Percentiles rank a stretch among this genome's conserved stretches.
Evolutionary conservation across 768 basidiomycete species (phyloP).

Genomic region (Pleurotus eryngii): DNA sequence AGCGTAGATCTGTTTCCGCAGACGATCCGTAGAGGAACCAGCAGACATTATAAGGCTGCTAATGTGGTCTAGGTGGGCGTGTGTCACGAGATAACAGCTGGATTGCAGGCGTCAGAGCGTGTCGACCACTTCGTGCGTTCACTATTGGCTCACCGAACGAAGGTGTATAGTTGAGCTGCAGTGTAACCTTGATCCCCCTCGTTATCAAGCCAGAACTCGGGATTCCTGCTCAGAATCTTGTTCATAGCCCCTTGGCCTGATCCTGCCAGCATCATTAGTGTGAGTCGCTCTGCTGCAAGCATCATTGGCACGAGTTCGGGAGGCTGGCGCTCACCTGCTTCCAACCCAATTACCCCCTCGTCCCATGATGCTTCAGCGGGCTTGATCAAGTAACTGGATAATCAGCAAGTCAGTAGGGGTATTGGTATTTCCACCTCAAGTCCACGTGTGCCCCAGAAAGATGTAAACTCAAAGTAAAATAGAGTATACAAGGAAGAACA

Average conservation of each 20-base stretch:
- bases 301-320: too few relatives aligned
- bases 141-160: slow-evolving; percentile 37
- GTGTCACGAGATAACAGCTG: slow-evolving; percentile 84
- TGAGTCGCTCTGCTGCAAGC: too few relatives aligned
- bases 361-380: slow-evolving; percentile 62
- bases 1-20: slow-evolving; percentile 62
- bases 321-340: slow-evolving; percentile 64
- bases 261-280: slow-evolving; percentile 45
- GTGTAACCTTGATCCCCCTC: slow-evolving; percentile 23
- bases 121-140: background rate
- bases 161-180: slow-evolving; percentile 53
- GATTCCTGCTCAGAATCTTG: slow-evolving; percentile 53
- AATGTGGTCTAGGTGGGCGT: slow-evolving; percentile 91
- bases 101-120: slow-evolving; percentile 1
- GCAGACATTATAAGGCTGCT: slow-evolving; percentile 80
- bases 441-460: slow-evolving; percentile 9
- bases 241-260: slow-evolving; percentile 81
- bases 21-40: slow-evolving; percentile 59
- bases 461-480: background rate
- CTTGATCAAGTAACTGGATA: slow-evolving; percentile 83
- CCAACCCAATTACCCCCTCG: slow-evolving; percentile 79
- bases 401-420: slow-evolving; percentile 10
- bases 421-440: slow-evolving; percentile 3
- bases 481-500: slow-evolving; percentile 26
- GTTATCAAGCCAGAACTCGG: slow-evolving; percentile 46